These are phyloP conservation scores for Tirmania nivea DNA, from an alignment of 495 filamentous ascomycete species.

Conservation along the genomic window DNA sequence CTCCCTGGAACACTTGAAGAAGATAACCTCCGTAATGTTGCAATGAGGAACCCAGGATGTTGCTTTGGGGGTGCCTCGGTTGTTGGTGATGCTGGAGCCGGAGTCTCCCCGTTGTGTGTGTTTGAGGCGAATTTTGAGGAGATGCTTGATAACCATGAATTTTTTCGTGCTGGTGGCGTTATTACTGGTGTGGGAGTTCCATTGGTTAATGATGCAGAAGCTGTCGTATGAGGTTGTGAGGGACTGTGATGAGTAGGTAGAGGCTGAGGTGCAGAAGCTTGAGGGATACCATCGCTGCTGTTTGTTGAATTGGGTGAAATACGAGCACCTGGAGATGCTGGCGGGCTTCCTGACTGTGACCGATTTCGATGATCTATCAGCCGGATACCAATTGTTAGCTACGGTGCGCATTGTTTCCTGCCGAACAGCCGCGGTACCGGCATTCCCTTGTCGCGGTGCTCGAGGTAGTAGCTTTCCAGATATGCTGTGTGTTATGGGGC, in stretches of 20 bases:
- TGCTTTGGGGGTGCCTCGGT: slow-evolving; percentile 22
- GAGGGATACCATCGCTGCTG: slow-evolving; percentile 2
- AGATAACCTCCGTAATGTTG: slow-evolving; percentile 60
- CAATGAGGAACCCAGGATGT: slow-evolving; percentile 50
- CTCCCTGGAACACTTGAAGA: slow-evolving; percentile 36
- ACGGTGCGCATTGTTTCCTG: not conserved
- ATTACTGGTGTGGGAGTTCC: not conserved
- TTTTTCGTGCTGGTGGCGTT: slow-evolving; percentile 26
- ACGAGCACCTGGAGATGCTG: slow-evolving; percentile 1
- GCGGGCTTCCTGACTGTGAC: not conserved
- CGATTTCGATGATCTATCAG: not conserved
- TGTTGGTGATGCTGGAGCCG: slow-evolving; percentile 16
- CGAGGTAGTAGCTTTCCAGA: not conserved
- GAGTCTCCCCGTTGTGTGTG: slow-evolving; percentile 24
- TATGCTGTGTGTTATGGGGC: not conserved
- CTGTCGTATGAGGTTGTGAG: slow-evolving; percentile 1
- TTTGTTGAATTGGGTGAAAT: not conserved
- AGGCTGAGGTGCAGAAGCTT: slow-evolving; percentile 6
- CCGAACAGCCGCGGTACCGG: slow-evolving; percentile 3
- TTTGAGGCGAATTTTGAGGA: slow-evolving; percentile 74
- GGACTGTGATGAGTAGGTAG: slow-evolving; percentile 3
- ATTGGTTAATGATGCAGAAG: slow-evolving; percentile 1
- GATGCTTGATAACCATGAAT: slow-evolving; percentile 78
- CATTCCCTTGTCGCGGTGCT: slow-evolving; percentile 1
- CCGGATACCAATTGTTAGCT: not conserved